Base-by-base conservation (phyloP, 306 rosid genomes). In the Erythrophleum fordii region DNA sequence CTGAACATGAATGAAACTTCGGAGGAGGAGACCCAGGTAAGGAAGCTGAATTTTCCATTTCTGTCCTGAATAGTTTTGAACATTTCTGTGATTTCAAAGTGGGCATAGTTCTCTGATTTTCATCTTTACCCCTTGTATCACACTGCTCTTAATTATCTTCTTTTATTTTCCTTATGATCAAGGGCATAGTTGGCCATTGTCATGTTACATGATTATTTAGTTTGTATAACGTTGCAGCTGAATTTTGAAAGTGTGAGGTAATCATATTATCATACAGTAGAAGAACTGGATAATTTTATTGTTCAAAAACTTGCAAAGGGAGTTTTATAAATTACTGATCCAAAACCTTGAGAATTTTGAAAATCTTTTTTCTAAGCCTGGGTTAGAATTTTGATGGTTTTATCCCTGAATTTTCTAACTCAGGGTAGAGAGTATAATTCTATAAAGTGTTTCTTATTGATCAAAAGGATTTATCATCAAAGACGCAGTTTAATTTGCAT, bases 1-100 rank as follows among this genome's bases (percentile, higher is more conserved):
- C 83, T 81, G 52, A 72, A 85, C 80, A 81, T 82, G 41, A 84
- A 86, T 85, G 88, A 84, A 75, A 74, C 79, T 55, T 81, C 80
- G 2, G 83, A 90, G 68, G 80, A 88, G 71, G 95, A 89, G 61
- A 60, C 85, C 78, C 85, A 85, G 94, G 90, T 83, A 55, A 62
- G 73, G 52, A 49, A 62, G 44, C 69, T n/a, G 49, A 44, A 4
- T 58, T 65, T 23, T 69, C 25, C 12, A 0, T 85, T 64, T 65
- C 62, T 42, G 39, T 61, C 72, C 45, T 44, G 44, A 41, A 59
- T 78, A 69, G 69, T 48, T 55, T 70, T 86, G 70, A 83, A 73
- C 66, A 17, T 77, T 69, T 61, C 26, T 65, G 17, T 49, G 55
- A 69, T 46, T 39, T 76, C 77, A 35, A 44, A 41, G 73, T 67